Evolutionary conservation across 1,284 basidiomycete species (phyloP).

Genomic region (Heterobasidion parviporum): DNA sequence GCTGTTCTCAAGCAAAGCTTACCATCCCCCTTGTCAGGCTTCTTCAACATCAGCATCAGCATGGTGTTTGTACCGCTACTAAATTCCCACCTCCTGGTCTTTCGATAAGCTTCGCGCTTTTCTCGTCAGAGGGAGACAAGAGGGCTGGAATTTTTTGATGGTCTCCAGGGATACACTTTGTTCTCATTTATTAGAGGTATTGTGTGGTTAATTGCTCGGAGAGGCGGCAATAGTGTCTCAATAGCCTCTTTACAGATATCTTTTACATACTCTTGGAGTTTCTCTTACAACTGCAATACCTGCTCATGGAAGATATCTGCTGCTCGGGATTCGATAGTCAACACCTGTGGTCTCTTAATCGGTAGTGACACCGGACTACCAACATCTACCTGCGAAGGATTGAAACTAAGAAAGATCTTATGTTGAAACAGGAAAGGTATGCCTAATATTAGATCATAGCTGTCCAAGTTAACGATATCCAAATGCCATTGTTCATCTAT

Average conservation of each 20-base stretch:
- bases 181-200: constrained; percentile 29
- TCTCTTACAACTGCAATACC: constrained; percentile 9
- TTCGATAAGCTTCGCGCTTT: constrained; percentile 21
- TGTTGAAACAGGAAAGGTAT: constrained; percentile 21
- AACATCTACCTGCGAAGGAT: constrained; percentile 13
- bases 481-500: constrained; percentile 19
- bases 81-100: constrained; percentile 21
- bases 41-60: constrained; percentile 27
- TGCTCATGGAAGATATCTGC: constrained; percentile 12
- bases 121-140: constrained; percentile 17
- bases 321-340: constrained; percentile 7
- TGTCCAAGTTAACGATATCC: constrained; percentile 20
- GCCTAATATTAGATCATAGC: constrained; percentile 21
- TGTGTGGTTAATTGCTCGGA: constrained; percentile 27
- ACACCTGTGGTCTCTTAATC: constrained; percentile 13
- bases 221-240: constrained; percentile 20
- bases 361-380: constrained; percentile 8
- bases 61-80: constrained; percentile 18
- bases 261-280: constrained; percentile 13
- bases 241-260: constrained; percentile 19
- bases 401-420: constrained; percentile 14
- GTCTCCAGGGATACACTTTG: constrained; percentile 21
- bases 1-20: constrained; percentile 20
- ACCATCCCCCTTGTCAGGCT: constrained; percentile 18
- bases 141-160: constrained; percentile 24